Evolutionary conservation across 2,329 filamentous ascomycete species (phyloP), one percentile per base, ranked within the genome.

Genomic region (Pyricularia sp.): DNA sequence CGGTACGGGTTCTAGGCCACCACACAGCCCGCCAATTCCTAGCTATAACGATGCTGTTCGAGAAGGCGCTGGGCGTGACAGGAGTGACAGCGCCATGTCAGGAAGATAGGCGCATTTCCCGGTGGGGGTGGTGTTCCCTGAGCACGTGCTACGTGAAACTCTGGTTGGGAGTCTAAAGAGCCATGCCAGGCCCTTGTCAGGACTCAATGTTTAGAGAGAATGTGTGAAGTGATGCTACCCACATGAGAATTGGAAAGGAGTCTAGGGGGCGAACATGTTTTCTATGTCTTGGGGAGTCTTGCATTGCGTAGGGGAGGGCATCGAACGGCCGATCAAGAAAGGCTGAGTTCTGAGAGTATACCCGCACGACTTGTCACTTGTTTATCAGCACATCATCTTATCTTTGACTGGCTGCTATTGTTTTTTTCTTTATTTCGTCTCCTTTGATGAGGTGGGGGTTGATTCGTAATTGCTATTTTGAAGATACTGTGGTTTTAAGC

Each of bases 41-140:
- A 93, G 85, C 70, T 96, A 96, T 73, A 90, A 87, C 73, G 90
- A 90, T 66, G 91, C 90, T 1, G 81, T 92, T 57, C 77, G 78
- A 65, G 80, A 84, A 68, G 82, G 82, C 61, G 78, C 78, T 35
- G 77, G 78, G 66, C 75, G 78, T 63, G 77, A 79, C 64, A 75
- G 78, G 66, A 79, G 78, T 69, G 75, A 75, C 62, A 80, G 78
- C 67, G 72, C 76, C 22, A 62, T 63, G 63, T 68, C 68, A 4
- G 33, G 57, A 24, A 60, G 57, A 16, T 60, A 31, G 28, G 55
- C 55, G 55, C n/a, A 26, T 10, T 40, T 4, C 35, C 13, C 12
- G 35, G 35, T 44, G 35, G 35, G 33, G 35, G 3, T 19, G 16
- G 16, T 44, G 35, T 16, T 44, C 35, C 35, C 35, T 44, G 35